These are phyloP conservation scores for Yamadazyma spencermartinsiae DNA, from an alignment of 1,139 yeast genomes.

Conservation along the genomic window DNA sequence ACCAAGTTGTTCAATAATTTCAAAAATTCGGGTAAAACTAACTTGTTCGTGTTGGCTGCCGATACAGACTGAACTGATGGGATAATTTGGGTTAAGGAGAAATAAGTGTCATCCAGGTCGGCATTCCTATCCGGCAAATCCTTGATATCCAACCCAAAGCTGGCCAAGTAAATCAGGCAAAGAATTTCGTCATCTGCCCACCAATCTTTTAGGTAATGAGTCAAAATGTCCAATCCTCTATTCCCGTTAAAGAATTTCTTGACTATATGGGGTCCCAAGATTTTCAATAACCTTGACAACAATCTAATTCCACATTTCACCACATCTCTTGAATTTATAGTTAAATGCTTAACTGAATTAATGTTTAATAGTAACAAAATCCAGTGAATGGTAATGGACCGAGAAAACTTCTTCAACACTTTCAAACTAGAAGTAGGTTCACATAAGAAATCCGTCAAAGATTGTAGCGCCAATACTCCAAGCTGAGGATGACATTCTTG, in stretches of 20 bases:
- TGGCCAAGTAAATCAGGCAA: slow-evolving; percentile 35
- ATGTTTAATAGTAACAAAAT: slow-evolving; percentile 53
- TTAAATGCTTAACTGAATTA: slow-evolving; percentile 16
- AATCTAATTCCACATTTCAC: slow-evolving; percentile 50
- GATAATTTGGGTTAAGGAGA: slow-evolving; percentile 12
- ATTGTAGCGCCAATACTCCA: slow-evolving; percentile 29
- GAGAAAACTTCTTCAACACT: slow-evolving; percentile 47
- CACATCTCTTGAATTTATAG: slow-evolving; percentile 29
- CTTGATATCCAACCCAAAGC: slow-evolving; percentile 37
- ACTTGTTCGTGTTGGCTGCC: slow-evolving; percentile 15
- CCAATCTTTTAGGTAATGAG: slow-evolving; percentile 44
- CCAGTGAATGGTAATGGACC: slow-evolving; percentile 67
- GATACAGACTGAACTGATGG: slow-evolving; percentile 4
- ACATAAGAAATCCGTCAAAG: slow-evolving; percentile 34
- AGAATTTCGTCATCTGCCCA: slow-evolving; percentile 45
- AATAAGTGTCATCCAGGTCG: slow-evolving; percentile 7
- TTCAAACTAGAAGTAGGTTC: slow-evolving; percentile 34
- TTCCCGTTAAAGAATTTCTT: slow-evolving; percentile 51
- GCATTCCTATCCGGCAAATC: slow-evolving; percentile 4
- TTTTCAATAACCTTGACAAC: slow-evolving; percentile 48
- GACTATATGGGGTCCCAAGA: slow-evolving; percentile 48
- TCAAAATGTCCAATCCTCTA: slow-evolving; percentile 55
- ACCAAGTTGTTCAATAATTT: slow-evolving; percentile 42
- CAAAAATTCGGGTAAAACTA: slow-evolving; percentile 42
- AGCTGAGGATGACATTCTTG: slow-evolving; percentile 27